These are phyloP conservation scores for Orobanche coerulescens DNA, from an alignment of 257 asterid species.

Conservation along the genomic window DNA sequence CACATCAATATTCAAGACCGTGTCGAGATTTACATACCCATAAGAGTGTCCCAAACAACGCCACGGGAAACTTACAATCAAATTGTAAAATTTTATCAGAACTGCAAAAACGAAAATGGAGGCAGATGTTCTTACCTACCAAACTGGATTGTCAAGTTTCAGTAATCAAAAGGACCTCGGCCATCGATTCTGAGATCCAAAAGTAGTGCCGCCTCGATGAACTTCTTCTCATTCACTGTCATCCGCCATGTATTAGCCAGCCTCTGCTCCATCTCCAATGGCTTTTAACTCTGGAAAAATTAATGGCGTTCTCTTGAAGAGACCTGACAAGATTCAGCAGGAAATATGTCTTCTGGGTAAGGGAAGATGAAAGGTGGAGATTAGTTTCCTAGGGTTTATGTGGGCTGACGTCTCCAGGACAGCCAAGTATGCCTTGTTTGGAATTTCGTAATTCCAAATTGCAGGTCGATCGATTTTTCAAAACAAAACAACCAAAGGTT, in stretches of 20 bases:
- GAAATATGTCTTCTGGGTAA: too few species aligned
- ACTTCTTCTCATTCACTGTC: slow-evolving; percentile 75
- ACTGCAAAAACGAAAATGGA: not conserved
- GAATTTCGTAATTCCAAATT: too few species aligned
- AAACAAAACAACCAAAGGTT: too few species aligned
- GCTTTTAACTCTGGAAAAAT: not conserved
- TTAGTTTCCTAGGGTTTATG: too few species aligned
- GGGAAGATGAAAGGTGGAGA: too few species aligned
- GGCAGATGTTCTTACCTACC: slow-evolving; percentile 44
- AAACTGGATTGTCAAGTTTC: slow-evolving; percentile 57
- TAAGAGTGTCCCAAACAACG: too few species aligned
- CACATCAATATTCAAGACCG: slow-evolving; percentile 20
- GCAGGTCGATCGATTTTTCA: too few species aligned
- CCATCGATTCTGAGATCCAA: slow-evolving; percentile 85
- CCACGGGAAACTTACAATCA: too few species aligned
- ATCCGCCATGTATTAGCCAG: slow-evolving; percentile 55
- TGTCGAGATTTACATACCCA: too few species aligned
- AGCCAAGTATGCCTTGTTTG: too few species aligned
- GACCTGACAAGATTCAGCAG: not conserved
- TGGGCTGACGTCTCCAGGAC: too few species aligned
- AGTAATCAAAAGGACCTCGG: slow-evolving; percentile 79
- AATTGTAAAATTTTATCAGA: not conserved
- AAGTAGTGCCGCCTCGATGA: slow-evolving; percentile 60
- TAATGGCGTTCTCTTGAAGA: not conserved
- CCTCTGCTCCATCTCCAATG: slow-evolving; percentile 84